Evolutionary conservation across 176 grass and related monocot species (phyloP).

Genomic region (Oryza australiensis): DNA sequence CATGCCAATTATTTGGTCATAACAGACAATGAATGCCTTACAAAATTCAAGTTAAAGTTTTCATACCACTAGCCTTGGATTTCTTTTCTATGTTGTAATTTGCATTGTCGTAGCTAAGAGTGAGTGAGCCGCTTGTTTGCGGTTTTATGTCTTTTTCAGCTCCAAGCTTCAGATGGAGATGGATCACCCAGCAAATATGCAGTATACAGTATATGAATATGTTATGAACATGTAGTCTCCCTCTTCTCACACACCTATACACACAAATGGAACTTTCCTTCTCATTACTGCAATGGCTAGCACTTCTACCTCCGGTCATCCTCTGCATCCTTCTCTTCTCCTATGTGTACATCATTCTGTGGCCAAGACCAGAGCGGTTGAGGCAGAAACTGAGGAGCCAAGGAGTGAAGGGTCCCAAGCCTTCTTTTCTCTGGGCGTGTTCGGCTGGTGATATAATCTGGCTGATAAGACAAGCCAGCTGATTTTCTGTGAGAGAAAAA

Average conservation of each 20-base stretch:
- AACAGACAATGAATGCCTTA: neutral
- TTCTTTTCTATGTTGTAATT: neutral
- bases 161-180: neutral
- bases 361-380: conserved; percentile 49
- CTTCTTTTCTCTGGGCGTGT: conserved; percentile 62
- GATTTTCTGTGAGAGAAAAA: too few relatives aligned
- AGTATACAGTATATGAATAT: neutral
- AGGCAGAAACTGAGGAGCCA: conserved; percentile 62
- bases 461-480: too few relatives aligned
- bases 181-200: conserved; percentile 11
- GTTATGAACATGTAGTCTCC: neutral
- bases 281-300: neutral
- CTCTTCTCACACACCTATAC: too few relatives aligned
- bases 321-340: conserved; percentile 26
- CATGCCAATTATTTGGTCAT: neutral
- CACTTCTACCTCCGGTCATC: neutral
- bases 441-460: too few relatives aligned
- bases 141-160: neutral
- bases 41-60: neutral
- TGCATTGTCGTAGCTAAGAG: neutral
- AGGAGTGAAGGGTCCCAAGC: conserved; percentile 73
- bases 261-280: neutral
- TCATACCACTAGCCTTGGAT: neutral
- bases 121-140: neutral
- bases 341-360: conserved; percentile 46